Evolutionary conservation across 2,329 filamentous ascomycete species (phyloP).

Genomic region (Hortaea sp.): DNA sequence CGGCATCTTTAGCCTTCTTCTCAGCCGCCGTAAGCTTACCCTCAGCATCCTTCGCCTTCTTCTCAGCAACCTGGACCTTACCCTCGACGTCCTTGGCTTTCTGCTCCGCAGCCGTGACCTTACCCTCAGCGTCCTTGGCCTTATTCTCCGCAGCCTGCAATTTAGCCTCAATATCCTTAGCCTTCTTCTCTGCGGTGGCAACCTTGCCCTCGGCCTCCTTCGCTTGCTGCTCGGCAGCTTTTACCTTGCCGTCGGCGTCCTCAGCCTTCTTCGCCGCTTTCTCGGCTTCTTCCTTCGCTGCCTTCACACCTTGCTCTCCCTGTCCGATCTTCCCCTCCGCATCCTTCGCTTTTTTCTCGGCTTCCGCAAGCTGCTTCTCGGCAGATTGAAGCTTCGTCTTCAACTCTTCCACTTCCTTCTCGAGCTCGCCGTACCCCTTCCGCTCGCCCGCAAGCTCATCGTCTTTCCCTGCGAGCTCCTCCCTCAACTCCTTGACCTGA

Average conservation of each 20-base stretch:
- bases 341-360: slow-evolving; percentile 1
- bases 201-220: slow-evolving; percentile 3
- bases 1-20: slow-evolving; percentile 1
- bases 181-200: slow-evolving; percentile 2
- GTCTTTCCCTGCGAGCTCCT: slow-evolving; percentile 20
- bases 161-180: background rate
- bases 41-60: background rate
- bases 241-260: slow-evolving; percentile 6
- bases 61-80: background rate
- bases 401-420: slow-evolving; percentile 19
- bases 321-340: background rate
- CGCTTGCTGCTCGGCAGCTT: background rate
- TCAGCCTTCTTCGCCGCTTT: slow-evolving; percentile 10
- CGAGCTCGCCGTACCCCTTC: slow-evolving; percentile 20
- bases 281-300: slow-evolving; percentile 8
- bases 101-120: background rate
- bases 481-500: slow-evolving; percentile 16
- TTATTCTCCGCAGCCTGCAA: background rate
- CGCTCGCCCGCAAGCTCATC: slow-evolving; percentile 23
- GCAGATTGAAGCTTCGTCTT: slow-evolving; percentile 6
- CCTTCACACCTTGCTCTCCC: slow-evolving; percentile 1
- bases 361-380: slow-evolving; percentile 2
- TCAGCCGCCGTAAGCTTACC: background rate
- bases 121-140: slow-evolving; percentile 1
- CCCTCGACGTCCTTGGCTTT: slow-evolving; percentile 11